Percentiles rank a stretch among this genome's conserved stretches.
Evolutionary conservation across 1,284 basidiomycete species (phyloP).

Genomic region (Mycosarcoma mackinlayi): DNA sequence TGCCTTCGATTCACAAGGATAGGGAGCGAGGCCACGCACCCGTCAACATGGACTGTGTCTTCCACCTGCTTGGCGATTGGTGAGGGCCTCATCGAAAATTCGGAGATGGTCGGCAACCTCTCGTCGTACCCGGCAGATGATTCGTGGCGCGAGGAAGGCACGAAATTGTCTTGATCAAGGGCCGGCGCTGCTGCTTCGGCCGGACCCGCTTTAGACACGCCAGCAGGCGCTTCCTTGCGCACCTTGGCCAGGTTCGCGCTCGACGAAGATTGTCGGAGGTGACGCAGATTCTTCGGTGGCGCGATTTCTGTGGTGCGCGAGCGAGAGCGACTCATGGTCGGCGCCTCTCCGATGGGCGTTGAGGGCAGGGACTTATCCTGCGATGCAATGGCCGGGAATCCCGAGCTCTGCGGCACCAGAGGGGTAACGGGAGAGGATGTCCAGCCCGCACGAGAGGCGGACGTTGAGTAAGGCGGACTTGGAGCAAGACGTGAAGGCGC

Average conservation of each 20-base stretch:
- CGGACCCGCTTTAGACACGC: conserved; percentile 15
- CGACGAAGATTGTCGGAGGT: conserved; percentile 33
- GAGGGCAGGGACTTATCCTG: conserved; percentile 30
- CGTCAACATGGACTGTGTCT: background rate
- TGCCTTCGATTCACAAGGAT: conserved; percentile 13
- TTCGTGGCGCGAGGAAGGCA: background rate
- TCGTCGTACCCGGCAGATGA: conserved; percentile 6
- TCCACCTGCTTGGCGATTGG: background rate
- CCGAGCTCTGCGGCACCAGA: conserved; percentile 16
- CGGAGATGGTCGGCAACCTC: conserved; percentile 10
- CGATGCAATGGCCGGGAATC: background rate
- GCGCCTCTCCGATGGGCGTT: background rate
- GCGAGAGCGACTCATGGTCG: conserved; percentile 10
- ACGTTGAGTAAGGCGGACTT: conserved; percentile 16
- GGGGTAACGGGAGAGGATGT: conserved; percentile 20
- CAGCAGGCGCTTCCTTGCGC: conserved; percentile 13
- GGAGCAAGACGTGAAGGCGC: conserved; percentile 32
- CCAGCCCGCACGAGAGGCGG: conserved; percentile 15
- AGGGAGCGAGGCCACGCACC: background rate
- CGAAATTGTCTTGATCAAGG: background rate
- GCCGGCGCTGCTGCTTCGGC: background rate
- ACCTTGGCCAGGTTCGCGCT: conserved; percentile 22
- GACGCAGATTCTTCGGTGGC: conserved; percentile 38
- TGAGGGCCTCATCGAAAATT: background rate
- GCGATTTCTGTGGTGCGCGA: conserved; percentile 23